Evolutionary conservation across 768 basidiomycete species (phyloP), one percentile per base, ranked within the genome.

Genomic region (Rhodocollybia butyracea): DNA sequence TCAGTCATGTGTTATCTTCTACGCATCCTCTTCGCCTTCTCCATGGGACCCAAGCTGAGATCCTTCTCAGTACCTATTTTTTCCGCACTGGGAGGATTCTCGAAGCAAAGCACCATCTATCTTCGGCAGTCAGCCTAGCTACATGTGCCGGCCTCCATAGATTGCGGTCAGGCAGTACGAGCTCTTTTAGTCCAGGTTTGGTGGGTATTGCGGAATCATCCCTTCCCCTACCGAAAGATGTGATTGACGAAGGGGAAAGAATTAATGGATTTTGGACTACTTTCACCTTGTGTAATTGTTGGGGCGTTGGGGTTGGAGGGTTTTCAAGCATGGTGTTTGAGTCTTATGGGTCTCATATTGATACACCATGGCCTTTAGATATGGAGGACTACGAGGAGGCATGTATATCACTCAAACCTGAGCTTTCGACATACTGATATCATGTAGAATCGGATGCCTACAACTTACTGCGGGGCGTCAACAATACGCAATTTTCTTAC

Each of bases 61-160:
- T 81, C 4, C 66, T 82, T 27, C 63, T 82, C 32, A 62, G 72
- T 2, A 68, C 68, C 52, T 79, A 76, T 59, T 75, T 80, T 63
- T 74, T 77, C 57, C 67, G 69, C 29, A 66, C 65, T 27, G 73
- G 71, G 31, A 69, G 78, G 22, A 51, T 66, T 8, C 61, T 77
- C 5, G 79, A 77, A 30, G 80, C 74, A 3, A 70, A 69, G 51
- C 77, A 77, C 56, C 68, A 69, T 43, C 67, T 68, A 41, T 67
- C 69, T 53, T 67, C 75, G 0, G 70, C 77, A 21, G 67, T 70
- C 55, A 59, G 63, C 3, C 52, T 76, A 22, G 68, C 58, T 1
- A 46, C 64, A 40, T 58, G 64, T 53, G 43, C 64, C 26, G 61
- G 58, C 24, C 46, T 76, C 31, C 55, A 59, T 69, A 76, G 31